Conservation (phyloP, 331 rosid genomes). For the Rhamnella rubrinervis region DNA sequence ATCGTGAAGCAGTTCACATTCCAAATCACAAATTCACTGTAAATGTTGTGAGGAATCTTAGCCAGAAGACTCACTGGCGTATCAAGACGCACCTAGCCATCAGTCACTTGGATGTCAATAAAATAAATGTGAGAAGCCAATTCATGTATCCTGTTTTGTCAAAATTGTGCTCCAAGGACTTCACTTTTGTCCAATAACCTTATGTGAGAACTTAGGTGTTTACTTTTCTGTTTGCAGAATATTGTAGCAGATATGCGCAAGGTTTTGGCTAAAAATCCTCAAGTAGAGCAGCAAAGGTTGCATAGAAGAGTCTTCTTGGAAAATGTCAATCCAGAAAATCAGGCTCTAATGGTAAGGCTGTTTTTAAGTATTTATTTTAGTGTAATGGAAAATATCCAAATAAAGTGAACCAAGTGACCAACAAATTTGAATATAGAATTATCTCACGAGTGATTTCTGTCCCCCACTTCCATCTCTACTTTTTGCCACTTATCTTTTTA, state of each 20-base stretch:
- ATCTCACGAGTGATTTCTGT: too few species aligned
- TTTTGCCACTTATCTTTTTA: too few species aligned
- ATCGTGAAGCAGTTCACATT: constrained; percentile 98
- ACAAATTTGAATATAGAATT: too few species aligned
- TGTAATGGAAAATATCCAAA: not conserved
- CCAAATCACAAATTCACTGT: constrained; percentile 97
- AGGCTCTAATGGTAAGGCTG: constrained; percentile 72
- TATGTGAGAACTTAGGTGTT: constrained; percentile 25
- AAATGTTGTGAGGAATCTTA: constrained; percentile 90
- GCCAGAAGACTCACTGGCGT: constrained; percentile 98
- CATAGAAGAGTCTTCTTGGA: constrained; percentile 96
- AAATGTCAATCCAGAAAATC: constrained; percentile 70
- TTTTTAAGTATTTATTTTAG: not conserved
- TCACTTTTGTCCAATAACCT: constrained; percentile 20
- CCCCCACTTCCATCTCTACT: too few species aligned
- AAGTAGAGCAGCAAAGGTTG: constrained; percentile 96
- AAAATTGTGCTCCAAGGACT: constrained; percentile 16
- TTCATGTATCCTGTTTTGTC: constrained; percentile 21
- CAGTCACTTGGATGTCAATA: constrained; percentile 92
- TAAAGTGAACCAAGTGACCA: not conserved
- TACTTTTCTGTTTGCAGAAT: constrained; percentile 42
- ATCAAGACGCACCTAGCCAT: constrained; percentile 84
- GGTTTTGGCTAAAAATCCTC: constrained; percentile 93
- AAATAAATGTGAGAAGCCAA: constrained; percentile 76
- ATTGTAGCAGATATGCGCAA: constrained; percentile 98